Conservation (phyloP, 2,329 filamentous ascomycete species). For the Moelleriella libera region DNA sequence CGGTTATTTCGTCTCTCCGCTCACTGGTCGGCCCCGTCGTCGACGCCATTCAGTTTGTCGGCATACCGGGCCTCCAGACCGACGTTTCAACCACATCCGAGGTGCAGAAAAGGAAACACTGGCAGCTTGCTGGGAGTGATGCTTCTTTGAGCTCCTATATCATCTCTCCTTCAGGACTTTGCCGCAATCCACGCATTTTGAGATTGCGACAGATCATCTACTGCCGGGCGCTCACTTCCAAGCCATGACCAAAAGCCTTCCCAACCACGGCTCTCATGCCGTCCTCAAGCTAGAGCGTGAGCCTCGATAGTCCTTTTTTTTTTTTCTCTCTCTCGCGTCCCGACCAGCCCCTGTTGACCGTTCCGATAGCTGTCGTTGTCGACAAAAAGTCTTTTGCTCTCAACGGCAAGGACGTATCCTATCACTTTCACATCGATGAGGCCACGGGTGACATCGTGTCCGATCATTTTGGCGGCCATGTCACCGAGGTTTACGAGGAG, state of each 20-base stretch:
- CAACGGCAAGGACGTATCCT: slow-evolving; percentile 41
- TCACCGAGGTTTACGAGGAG: slow-evolving; percentile 29
- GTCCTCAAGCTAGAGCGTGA: neutral
- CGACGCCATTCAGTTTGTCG: no score
- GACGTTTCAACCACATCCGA: no score
- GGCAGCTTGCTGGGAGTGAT: no score
- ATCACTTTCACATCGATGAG: slow-evolving; percentile 48
- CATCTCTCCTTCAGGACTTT: no score
- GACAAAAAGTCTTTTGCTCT: slow-evolving; percentile 41
- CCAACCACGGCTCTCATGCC: neutral
- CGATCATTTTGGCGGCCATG: slow-evolving; percentile 46
- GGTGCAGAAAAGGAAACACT: no score
- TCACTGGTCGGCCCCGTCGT: no score
- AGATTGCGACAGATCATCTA: no score
- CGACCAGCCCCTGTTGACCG: neutral
- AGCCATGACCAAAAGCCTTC: neutral
- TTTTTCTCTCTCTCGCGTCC: neutral
- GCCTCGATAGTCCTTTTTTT: neutral
- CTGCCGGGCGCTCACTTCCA: no score
- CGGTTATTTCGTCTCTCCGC: no score
- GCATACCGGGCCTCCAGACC: no score
- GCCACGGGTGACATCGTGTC: slow-evolving; percentile 39
- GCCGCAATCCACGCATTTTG: neutral
- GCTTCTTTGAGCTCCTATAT: no score
- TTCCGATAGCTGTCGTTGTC: slow-evolving; percentile 30